Conservation (phyloP, 768 basidiomycete species). For the Epithele typhae region DNA sequence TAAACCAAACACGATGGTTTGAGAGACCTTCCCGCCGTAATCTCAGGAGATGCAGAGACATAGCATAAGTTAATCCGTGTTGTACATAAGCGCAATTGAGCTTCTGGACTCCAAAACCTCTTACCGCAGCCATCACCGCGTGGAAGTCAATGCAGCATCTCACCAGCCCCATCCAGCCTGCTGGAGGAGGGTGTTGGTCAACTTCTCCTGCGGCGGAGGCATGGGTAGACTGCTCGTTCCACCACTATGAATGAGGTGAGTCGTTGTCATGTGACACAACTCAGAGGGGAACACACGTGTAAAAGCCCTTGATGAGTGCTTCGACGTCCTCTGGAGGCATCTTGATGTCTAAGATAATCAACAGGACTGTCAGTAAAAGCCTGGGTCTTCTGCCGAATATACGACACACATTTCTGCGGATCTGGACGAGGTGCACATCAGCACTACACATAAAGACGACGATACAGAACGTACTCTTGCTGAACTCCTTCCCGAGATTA, state of each 20-base stretch:
- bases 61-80: slow-evolving; percentile 1
- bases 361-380: too few species aligned
- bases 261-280: not conserved
- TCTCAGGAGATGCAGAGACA: too few species aligned
- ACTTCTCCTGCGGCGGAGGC: slow-evolving; percentile 17
- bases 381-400: too few species aligned
- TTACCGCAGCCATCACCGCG: too few species aligned
- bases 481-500: slow-evolving; percentile 77
- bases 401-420: slow-evolving; percentile 62
- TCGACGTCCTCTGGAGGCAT: slow-evolving; percentile 73
- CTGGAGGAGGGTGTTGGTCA: slow-evolving; percentile 21
- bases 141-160: too few species aligned
- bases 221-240: slow-evolving; percentile 9
- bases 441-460: not conserved
- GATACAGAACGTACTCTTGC: slow-evolving; percentile 57
- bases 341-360: slow-evolving; percentile 67
- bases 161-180: slow-evolving; percentile 27
- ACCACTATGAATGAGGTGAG: slow-evolving; percentile 3
- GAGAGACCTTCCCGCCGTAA: too few species aligned
- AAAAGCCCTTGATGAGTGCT: slow-evolving; percentile 60
- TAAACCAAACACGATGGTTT: too few species aligned
- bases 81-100: slow-evolving; percentile 1
- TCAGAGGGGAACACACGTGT: slow-evolving; percentile 23
- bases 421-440: slow-evolving; percentile 33
- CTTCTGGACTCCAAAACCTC: not conserved